Evolutionary conservation across 2,329 filamentous ascomycete genomes (phyloP).

Genomic region (Chlorencoelia australis): DNA sequence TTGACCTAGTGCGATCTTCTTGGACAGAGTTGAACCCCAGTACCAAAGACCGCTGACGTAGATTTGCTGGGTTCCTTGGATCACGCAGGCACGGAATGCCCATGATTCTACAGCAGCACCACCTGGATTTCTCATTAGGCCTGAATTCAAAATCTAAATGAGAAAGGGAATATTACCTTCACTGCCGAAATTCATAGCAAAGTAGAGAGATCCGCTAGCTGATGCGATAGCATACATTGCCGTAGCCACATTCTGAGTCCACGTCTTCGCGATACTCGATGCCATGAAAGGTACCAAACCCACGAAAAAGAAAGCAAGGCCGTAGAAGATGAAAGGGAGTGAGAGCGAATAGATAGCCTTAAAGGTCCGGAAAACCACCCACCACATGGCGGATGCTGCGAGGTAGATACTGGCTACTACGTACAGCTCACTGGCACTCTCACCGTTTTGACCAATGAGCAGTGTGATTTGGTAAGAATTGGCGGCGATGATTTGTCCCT

Average conservation of each 20-base stretch:
- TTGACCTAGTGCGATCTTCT: slow-evolving; percentile 31
- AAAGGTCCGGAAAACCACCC: slow-evolving; percentile 47
- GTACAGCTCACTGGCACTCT: slow-evolving; percentile 48
- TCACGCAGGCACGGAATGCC: slow-evolving; percentile 54
- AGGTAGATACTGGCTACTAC: slow-evolving; percentile 49
- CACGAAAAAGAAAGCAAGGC: slow-evolving; percentile 49
- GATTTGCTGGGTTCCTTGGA: slow-evolving; percentile 56
- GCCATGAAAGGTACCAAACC: slow-evolving; percentile 48
- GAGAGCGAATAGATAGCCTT: slow-evolving; percentile 47
- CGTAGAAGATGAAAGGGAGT: slow-evolving; percentile 51
- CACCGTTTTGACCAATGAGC: slow-evolving; percentile 50
- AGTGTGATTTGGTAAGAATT: slow-evolving; percentile 60
- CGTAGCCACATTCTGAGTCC: slow-evolving; percentile 43
- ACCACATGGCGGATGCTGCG: slow-evolving; percentile 49
- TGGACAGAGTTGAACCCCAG: slow-evolving; percentile 50
- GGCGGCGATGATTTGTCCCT: slow-evolving; percentile 53
- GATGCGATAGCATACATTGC: slow-evolving; percentile 52
- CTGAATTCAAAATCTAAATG: too few species aligned
- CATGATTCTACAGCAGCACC: slow-evolving; percentile 51
- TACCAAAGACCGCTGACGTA: slow-evolving; percentile 57
- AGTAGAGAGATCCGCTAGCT: slow-evolving; percentile 52
- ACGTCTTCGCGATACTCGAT: slow-evolving; percentile 32
- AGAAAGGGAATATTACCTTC: too few species aligned
- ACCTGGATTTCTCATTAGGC: too few species aligned
- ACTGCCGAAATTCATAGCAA: slow-evolving; percentile 56